phyloP scores from a whole-genome alignment of 441 rosid genomes.

The Arabidopsis lyrata region DNA sequence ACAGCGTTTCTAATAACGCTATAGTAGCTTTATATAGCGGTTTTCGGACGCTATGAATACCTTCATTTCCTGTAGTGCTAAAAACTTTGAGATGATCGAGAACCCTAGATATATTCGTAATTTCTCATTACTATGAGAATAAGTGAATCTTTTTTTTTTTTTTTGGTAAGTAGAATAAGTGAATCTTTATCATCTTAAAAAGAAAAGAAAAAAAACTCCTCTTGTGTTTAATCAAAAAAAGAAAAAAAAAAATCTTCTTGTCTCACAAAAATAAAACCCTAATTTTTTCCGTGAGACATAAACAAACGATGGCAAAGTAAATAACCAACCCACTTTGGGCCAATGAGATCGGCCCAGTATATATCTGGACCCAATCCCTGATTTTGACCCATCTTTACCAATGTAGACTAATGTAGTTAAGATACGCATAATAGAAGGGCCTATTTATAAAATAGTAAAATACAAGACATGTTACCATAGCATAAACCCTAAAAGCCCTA shows the following conservation, averaged over 20 bases:
- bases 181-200: too few species aligned
- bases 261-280: background rate
- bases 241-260: background rate
- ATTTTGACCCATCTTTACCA: background rate
- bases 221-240: too few species aligned
- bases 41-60: too few species aligned
- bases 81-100: background rate
- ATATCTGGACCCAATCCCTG: background rate
- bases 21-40: too few species aligned
- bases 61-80: too few species aligned
- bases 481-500: conserved; percentile 36
- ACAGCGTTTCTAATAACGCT: too few species aligned
- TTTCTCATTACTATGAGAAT: background rate
- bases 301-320: background rate
- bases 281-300: too few species aligned
- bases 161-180: too few species aligned
- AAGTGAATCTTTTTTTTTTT: background rate
- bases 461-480: background rate
- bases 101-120: background rate
- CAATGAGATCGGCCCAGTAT: background rate
- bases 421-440: background rate
- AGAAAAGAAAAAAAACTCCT: too few species aligned
- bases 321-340: background rate
- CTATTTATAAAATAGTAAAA: conserved; percentile 6
- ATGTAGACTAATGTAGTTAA: background rate